Base-by-base conservation (phyloP, 352 stramenopile genomes). In the Phytopythium cucurbitacearum region DNA sequence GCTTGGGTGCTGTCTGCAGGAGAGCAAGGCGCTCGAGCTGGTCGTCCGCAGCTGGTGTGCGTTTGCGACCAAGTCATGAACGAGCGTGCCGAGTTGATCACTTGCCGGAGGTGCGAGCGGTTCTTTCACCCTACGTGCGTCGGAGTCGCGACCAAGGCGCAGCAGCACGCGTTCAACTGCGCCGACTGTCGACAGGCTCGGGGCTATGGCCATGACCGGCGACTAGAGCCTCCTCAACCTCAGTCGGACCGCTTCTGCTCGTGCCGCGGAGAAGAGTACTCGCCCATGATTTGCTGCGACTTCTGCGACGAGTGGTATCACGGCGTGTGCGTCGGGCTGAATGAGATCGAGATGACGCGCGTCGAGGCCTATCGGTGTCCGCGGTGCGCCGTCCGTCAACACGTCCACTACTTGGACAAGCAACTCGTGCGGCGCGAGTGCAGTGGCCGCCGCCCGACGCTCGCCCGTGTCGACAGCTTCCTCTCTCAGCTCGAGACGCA, bases 231-330 rank as follows among this genome's bases (percentile, higher is more conserved):
- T 28, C 21, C 21, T 28, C 21, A 28, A 28, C 21, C 21, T 37
- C 51, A 33, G 8, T 41, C 41, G 12, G 38, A 34, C n/a, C 5
- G 46, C 15, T 94, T 91, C 48, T 94, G 84, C 42, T 52, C 83
- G n/a, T 94, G 84, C 32, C 71, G 84, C 28, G 74, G 76, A 5
- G 51, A 58, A 0, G 84, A 94, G 28, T 62, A 75, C 40, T 53
- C 70, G n/a, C 71, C 84, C 13, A 94, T 94, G 84, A 89, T 94
- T 45, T 94, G 84, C 64, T 94, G 84, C 53, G 84, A 94, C 46
- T 85, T 88, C 48, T 94, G 84, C 39, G 84, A 94, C 53, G 84
- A 94, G 67, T 94, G 84, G 84, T 94, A 92, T 48, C 84, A 94
- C 49, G 71, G 74, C 0, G 48, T 42, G 1, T 94, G 84, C 50